Conservation (phyloP, 257 asterid genomes). For the Prunella vulgaris region DNA sequence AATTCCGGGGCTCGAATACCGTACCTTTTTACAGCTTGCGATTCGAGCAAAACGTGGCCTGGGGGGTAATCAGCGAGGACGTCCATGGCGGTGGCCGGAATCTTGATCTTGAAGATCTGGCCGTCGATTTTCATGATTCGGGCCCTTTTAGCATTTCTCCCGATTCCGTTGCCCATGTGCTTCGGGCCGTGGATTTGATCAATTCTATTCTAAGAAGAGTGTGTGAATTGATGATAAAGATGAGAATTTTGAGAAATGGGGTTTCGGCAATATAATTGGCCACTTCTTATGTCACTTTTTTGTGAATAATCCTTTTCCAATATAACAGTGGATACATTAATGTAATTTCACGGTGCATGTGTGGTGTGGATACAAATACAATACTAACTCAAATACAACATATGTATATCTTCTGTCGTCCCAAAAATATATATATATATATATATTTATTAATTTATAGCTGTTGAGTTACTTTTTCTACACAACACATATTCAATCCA, state of each 20-base stretch:
- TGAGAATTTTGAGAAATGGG: not conserved
- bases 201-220: not conserved
- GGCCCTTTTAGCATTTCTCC: constrained; percentile 35
- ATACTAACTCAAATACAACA: too few species aligned
- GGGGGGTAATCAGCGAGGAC: constrained; percentile 49
- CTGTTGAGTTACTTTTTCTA: too few species aligned
- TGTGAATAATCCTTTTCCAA: not conserved
- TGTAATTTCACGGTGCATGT: too few species aligned
- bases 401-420: too few species aligned
- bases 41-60: constrained; percentile 50
- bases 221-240: constrained; percentile 20
- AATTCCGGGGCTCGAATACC: constrained; percentile 62
- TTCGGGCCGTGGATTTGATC: constrained; percentile 2
- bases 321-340: not conserved
- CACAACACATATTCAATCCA: too few species aligned
- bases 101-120: constrained; percentile 46
- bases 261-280: not conserved
- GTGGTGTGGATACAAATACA: too few species aligned
- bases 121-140: constrained; percentile 63
- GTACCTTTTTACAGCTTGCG: constrained; percentile 38
- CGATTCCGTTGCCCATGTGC: constrained; percentile 71
- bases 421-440: too few species aligned
- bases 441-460: too few species aligned
- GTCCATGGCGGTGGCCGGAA: constrained; percentile 47
- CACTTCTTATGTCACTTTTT: constrained; percentile 11